Conservation (phyloP, 768 basidiomycete genomes). For the Hypsizygus marmoreus region DNA sequence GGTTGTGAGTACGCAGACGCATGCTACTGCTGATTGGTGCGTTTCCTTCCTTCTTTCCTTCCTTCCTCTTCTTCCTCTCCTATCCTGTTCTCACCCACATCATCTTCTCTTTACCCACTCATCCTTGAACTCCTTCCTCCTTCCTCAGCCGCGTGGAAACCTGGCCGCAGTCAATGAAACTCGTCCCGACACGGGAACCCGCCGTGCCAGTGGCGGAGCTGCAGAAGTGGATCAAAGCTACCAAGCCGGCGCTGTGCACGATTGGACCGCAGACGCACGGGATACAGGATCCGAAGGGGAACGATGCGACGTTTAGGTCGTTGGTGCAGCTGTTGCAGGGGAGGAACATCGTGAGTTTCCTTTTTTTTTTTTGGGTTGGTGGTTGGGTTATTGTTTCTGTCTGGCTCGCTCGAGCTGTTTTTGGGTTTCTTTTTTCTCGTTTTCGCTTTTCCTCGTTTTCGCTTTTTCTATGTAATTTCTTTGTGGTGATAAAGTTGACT, state of each 20-base stretch:
- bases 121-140: too few species aligned
- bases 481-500: too few species aligned
- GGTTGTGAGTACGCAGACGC: conserved; percentile 28
- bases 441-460: too few species aligned
- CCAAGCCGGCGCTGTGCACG: conserved; percentile 41
- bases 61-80: background rate
- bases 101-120: too few species aligned
- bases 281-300: conserved; percentile 34
- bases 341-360: conserved; percentile 45
- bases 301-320: conserved; percentile 43
- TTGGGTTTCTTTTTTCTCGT: too few species aligned
- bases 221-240: conserved; percentile 47
- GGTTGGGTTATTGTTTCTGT: conserved; percentile 1
- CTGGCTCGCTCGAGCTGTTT: too few species aligned
- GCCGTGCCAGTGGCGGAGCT: conserved; percentile 42
- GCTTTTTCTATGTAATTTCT: too few species aligned
- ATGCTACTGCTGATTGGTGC: conserved; percentile 33
- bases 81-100: too few species aligned
- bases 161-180: conserved; percentile 51
- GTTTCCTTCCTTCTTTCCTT: conserved; percentile 19
- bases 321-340: conserved; percentile 43
- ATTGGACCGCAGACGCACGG: conserved; percentile 34
- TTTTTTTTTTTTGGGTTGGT: background rate
- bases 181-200: conserved; percentile 43
- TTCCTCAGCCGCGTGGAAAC: conserved; percentile 49